Evolutionary conservation across 2,329 filamentous ascomycete genomes (phyloP).

Genomic region (Dryadomyces quercus-mongolicae): DNA sequence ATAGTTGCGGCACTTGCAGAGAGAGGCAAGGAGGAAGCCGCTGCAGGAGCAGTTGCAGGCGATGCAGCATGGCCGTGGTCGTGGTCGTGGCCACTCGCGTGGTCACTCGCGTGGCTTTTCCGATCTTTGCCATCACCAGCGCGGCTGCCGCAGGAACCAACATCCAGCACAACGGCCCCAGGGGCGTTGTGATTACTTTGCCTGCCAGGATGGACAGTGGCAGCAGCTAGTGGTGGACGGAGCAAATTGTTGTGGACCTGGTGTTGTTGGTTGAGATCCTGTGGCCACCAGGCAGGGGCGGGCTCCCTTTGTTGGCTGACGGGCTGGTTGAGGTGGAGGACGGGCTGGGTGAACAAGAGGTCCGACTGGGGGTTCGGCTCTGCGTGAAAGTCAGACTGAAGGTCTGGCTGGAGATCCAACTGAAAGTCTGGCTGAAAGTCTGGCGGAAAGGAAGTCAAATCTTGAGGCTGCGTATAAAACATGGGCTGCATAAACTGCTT

Average conservation of each 20-base stretch:
- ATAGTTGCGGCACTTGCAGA: constrained; percentile 9
- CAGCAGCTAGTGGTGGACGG: neutral
- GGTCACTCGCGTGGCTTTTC: too few species aligned
- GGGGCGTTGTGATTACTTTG: neutral
- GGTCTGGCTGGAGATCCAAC: neutral
- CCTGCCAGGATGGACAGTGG: neutral
- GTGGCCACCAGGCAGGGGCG: neutral
- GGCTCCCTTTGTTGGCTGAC: neutral
- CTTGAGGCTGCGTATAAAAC: too few species aligned
- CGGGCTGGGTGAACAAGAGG: neutral
- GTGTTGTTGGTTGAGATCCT: neutral
- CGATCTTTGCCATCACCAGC: neutral
- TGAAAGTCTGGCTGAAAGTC: neutral
- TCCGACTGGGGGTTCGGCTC: neutral
- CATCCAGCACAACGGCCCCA: neutral
- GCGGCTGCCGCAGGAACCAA: neutral
- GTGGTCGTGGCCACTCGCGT: neutral
- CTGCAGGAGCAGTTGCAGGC: constrained; percentile 5
- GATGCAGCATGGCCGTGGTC: neutral
- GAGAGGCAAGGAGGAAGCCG: constrained; percentile 10
- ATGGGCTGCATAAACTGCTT: too few species aligned
- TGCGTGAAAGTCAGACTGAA: neutral
- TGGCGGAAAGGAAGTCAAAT: too few species aligned
- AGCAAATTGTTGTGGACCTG: neutral
- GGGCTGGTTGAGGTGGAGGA: neutral